Conservation (phyloP, 176 grass and related monocot genomes). For the Phoenix roebelenii region DNA sequence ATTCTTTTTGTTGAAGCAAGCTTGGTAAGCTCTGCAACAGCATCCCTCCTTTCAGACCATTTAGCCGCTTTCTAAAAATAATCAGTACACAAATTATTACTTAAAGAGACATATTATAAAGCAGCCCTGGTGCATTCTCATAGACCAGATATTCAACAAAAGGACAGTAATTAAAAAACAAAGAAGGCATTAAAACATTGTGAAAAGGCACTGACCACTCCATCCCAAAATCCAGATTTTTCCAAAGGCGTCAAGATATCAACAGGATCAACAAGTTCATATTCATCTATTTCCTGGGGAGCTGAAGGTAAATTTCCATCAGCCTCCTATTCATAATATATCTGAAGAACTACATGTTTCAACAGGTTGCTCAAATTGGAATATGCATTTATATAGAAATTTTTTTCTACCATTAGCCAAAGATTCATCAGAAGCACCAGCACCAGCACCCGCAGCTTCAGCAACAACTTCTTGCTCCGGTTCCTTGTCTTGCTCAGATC, state of each 20-base stretch:
- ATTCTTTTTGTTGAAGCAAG: conserved; percentile 95
- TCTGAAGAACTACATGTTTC: no score
- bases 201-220: conserved; percentile 57
- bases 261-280: conserved; percentile 96
- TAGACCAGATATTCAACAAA: no score
- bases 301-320: conserved; percentile 41
- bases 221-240: conserved; percentile 98
- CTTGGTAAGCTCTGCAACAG: conserved; percentile 86
- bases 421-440: conserved; percentile 48
- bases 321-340: neutral
- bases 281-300: conserved; percentile 85
- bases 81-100: neutral
- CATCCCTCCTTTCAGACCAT: conserved; percentile 99
- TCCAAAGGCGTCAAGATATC: conserved; percentile 94
- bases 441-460: conserved; percentile 32
- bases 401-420: conserved; percentile 36
- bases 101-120: no score
- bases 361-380: neutral
- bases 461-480: conserved; percentile 65
- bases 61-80: conserved; percentile 88
- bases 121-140: no score
- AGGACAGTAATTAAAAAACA: conserved; percentile 13
- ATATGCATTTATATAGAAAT: neutral
- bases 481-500: conserved; percentile 98
- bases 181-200: conserved; percentile 2